Percentiles rank a stretch among this genome's conserved stretches.
phyloP scores from a whole-genome alignment of 23 red algal genomes.

The Porphyridium purpureum region DNA sequence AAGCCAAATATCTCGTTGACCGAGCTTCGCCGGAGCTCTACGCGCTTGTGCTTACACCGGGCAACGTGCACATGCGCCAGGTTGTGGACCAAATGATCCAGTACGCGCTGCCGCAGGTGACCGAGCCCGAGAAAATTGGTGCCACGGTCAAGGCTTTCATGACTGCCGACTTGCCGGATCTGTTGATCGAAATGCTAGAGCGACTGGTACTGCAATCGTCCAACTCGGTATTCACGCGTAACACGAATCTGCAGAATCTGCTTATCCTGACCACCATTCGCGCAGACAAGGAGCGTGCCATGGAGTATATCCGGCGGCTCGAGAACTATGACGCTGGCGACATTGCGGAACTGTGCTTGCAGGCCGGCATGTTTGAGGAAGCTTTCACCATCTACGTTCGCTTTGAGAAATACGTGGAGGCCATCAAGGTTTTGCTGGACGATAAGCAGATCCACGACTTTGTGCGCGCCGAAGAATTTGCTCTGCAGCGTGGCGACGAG shows the following conservation, averaged over 20 bases:
- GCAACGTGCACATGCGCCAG: slow-evolving; percentile 57
- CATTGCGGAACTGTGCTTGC: slow-evolving; percentile 62
- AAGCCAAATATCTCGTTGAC: slow-evolving; percentile 86
- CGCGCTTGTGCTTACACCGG: slow-evolving; percentile 50
- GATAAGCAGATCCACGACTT: slow-evolving; percentile 66
- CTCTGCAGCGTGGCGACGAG: slow-evolving; percentile 38
- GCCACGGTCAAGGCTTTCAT: slow-evolving; percentile 94
- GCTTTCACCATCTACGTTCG: slow-evolving; percentile 84
- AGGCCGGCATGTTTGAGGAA: slow-evolving; percentile 70
- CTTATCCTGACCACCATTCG: slow-evolving; percentile 91
- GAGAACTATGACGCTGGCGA: slow-evolving; percentile 84
- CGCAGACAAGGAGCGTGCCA: slow-evolving; percentile 40
- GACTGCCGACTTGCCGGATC: slow-evolving; percentile 71
- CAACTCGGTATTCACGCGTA: slow-evolving; percentile 63
- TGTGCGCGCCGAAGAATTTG: slow-evolving; percentile 64
- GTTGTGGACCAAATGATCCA: slow-evolving; percentile 81
- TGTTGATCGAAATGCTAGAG: slow-evolving; percentile 92
- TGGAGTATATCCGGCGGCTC: slow-evolving; percentile 76
- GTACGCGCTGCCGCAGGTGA: slow-evolving; percentile 52
- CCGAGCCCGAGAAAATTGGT: slow-evolving; percentile 58
- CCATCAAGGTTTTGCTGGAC: slow-evolving; percentile 55
- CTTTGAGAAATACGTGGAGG: slow-evolving; percentile 64
- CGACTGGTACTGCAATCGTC: slow-evolving; percentile 74
- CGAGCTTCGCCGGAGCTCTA: slow-evolving; percentile 66
- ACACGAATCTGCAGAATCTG: slow-evolving; percentile 90